These are phyloP conservation scores for Carex myosuroides DNA, from an alignment of 176 grass and related monocot genomes.

Conservation along the genomic window DNA sequence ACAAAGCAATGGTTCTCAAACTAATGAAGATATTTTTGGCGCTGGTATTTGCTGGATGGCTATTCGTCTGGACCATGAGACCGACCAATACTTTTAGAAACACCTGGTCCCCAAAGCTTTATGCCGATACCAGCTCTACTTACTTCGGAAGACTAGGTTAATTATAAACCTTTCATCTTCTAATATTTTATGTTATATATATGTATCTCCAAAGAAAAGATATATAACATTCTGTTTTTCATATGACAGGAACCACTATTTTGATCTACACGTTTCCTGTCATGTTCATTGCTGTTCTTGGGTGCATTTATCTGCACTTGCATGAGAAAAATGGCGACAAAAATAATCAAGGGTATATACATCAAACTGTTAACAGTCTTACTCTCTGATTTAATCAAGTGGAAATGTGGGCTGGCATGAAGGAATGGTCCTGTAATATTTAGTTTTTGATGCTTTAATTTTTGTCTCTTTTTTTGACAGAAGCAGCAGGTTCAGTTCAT, in stretches of 20 bases:
- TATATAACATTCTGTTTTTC: background rate
- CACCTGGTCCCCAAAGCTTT: slow-evolving; percentile 33
- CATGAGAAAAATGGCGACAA: slow-evolving; percentile 2
- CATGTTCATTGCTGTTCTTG: slow-evolving; percentile 39
- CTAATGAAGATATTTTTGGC: slow-evolving; percentile 15
- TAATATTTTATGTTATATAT: background rate
- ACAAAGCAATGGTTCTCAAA: slow-evolving; percentile 1
- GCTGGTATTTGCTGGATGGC: slow-evolving; percentile 38
- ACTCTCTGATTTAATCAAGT: background rate
- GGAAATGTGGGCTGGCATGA: background rate
- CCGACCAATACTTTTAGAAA: slow-evolving; percentile 30
- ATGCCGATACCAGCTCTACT: slow-evolving; percentile 29
- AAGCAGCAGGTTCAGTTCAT: background rate
- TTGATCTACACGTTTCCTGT: slow-evolving; percentile 36
- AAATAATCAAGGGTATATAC: background rate
- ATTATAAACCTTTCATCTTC: background rate
- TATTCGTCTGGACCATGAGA: slow-evolving; percentile 37
- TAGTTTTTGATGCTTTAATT: background rate
- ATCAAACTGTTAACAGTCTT: background rate
- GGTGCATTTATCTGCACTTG: slow-evolving; percentile 43
- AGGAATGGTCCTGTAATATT: background rate
- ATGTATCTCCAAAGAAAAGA: background rate
- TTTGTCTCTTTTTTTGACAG: background rate
- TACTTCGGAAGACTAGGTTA: slow-evolving; percentile 53
- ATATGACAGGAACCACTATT: slow-evolving; percentile 23